Base-by-base conservation (phyloP, 1,139 yeast species). In the Geotrichum citri-aurantii region DNA sequence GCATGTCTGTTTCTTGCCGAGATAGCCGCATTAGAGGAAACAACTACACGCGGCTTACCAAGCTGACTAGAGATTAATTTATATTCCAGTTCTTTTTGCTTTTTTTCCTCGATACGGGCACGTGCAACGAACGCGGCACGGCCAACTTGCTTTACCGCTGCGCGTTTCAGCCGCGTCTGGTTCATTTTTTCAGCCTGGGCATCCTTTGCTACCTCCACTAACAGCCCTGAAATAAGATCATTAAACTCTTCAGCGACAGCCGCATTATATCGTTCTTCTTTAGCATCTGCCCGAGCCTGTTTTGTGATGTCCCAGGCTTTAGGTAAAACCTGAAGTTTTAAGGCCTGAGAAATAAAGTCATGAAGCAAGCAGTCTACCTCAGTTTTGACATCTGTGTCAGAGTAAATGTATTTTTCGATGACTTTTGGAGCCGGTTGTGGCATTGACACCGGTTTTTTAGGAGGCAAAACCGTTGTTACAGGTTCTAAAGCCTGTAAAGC, bases 121-220 rank as follows among this genome's bases (percentile, higher is more conserved):
- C 61, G 64, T 11, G 71, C 65, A 17, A 48, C 24, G n/a, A n/a
- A 48, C 2, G 68, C 69, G 23, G 65, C 55, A 23, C 42, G 54
- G 10, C 33, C 55, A 17, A 68, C 56, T 23, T 26, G 27, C 46
- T 40, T 46, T 12, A 61, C 23, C 17, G 58, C 61, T 10, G 59
- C 12, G 14, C 29, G 26, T 37, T 54, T 50, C 21, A 63, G 50
- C 17, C 63, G 49, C 11, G 61, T 33, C n/a, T 56, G 52, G 23
- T 49, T 59, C 63, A 69, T 58, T 56, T 65, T 51, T 57, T 69
- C 59, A 31, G 62, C 62, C 56, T 63, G 58, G 24, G 57, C 61
- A 21, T 48, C 50, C 61, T 62, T 64, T 10, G 61, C 60, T 8
- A 65, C 67, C 24, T 65, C 68, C 7, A 61, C 53, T 23, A 62